These are phyloP conservation scores for Suhomyces maxii DNA, from an alignment of 1,139 yeast genomes.

Conservation along the genomic window DNA sequence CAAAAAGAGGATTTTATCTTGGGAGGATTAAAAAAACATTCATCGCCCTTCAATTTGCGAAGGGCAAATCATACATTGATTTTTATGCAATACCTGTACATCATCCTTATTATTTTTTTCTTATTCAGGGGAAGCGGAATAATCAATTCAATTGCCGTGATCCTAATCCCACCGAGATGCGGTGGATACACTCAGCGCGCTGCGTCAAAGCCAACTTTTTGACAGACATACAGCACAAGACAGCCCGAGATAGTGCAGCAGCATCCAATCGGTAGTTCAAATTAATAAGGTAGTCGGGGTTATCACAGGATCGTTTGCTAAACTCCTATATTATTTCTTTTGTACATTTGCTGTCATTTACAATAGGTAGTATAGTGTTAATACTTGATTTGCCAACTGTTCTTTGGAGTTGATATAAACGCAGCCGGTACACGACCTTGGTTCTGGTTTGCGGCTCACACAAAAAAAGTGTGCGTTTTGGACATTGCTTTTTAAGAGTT, in stretches of 20 bases:
- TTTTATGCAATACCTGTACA: background rate
- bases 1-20: no score
- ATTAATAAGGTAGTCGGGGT: no score
- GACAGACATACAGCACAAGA: no score
- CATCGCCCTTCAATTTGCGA: background rate
- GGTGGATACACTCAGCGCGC: background rate
- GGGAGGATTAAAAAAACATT: no score
- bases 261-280: background rate
- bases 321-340: no score
- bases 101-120: slow-evolving; percentile 7
- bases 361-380: no score
- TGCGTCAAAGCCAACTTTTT: background rate
- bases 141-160: background rate
- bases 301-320: no score
- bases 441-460: background rate
- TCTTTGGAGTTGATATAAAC: background rate
- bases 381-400: no score
- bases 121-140: slow-evolving; percentile 8
- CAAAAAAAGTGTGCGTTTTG: background rate
- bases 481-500: slow-evolving; percentile 2
- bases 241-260: background rate
- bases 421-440: slow-evolving; percentile 1
- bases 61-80: background rate
- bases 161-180: background rate
- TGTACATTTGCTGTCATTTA: no score